Base-by-base conservation (phyloP, 768 basidiomycete genomes). In the Udeniomyces megalosporus region DNA sequence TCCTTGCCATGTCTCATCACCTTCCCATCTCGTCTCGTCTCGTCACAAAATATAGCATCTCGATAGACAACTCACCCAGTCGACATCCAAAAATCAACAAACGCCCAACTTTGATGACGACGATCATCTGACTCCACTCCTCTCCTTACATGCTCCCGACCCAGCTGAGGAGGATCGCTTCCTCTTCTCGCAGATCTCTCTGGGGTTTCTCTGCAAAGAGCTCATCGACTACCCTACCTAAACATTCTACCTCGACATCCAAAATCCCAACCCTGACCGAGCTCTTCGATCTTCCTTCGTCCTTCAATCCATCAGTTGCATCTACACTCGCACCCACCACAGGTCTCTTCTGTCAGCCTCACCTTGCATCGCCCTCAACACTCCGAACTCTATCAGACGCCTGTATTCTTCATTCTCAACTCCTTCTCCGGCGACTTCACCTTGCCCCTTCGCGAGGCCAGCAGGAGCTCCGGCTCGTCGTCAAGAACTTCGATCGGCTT, bases 401-500 rank as follows among this genome's bases (percentile, higher is more conserved):
- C 29, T 92, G 92, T 20, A 78, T 91, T 29, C 73, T 81, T 17
- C 84, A 88, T 48, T 91, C 89, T 6, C 81, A 83, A 66, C 74
- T 86, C 32, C 78, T 97, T 58, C 92, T 93, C 17, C 80, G 84
- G 60, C 83, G 95, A 47, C 88, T 97, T 28, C 74, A 86, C 54
- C 79, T 80, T 15, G 84, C 72, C 44, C 69, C 71, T 22, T n/a
- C 47, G 48, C 65, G 81, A 69, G 84, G 85, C 4, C 78, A 81
- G 42, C 74, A 77, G 56, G 91, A 93, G 72, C 77, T 93, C 52
- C 76, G 83, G 64, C 81, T 84, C 74, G 89, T 89, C 11, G 88
- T 96, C 64, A 96, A 96, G 78, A 95, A 93, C 72, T 76, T 99
- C 65, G 95, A 99, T 77, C 79, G 93, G 65, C 82, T 99, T 68